Evolutionary conservation across 768 basidiomycete species (phyloP).

Genomic region (Suillus brevipes): DNA sequence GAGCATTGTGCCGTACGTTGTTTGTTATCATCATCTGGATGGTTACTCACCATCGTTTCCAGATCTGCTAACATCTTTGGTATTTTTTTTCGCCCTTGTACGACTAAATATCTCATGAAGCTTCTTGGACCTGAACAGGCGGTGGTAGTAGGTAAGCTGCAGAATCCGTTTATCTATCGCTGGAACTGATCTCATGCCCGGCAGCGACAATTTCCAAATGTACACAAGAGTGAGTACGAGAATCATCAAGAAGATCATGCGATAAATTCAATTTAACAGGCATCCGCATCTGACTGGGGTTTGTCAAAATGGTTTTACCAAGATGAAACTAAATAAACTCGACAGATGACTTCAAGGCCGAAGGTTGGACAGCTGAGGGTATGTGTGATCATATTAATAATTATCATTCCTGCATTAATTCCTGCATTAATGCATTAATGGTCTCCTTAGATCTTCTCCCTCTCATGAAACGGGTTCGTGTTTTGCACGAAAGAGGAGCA

Average conservation of each 20-base stretch:
- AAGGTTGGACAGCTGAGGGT: slow-evolving; percentile 69
- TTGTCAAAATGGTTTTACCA: slow-evolving; percentile 15
- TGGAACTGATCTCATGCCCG: slow-evolving; percentile 7
- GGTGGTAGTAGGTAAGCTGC: slow-evolving; percentile 53
- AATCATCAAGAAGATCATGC: background rate
- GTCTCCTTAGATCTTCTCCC: slow-evolving; percentile 56
- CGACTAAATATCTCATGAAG: background rate
- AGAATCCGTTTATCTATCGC: background rate
- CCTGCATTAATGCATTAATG: slow-evolving; percentile 2
- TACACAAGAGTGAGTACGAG: slow-evolving; percentile 53
- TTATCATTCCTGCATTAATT: background rate
- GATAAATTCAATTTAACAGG: slow-evolving; percentile 35
- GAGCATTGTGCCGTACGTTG: slow-evolving; percentile 65
- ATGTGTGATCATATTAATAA: slow-evolving; percentile 10
- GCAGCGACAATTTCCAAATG: slow-evolving; percentile 79
- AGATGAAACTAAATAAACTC: slow-evolving; percentile 7
- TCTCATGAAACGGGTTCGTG: slow-evolving; percentile 63
- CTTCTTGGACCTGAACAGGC: slow-evolving; percentile 29
- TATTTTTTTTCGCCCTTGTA: slow-evolving; percentile 18
- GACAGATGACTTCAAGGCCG: slow-evolving; percentile 70
- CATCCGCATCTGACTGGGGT: slow-evolving; percentile 74
- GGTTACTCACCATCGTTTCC: slow-evolving; percentile 2
- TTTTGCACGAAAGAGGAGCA: background rate
- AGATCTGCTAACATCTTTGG: slow-evolving; percentile 70
- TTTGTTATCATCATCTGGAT: background rate